Evolutionary conservation across 768 basidiomycete species (phyloP), one percentile per base, ranked within the genome.

Genomic region (Amanita muscaria): DNA sequence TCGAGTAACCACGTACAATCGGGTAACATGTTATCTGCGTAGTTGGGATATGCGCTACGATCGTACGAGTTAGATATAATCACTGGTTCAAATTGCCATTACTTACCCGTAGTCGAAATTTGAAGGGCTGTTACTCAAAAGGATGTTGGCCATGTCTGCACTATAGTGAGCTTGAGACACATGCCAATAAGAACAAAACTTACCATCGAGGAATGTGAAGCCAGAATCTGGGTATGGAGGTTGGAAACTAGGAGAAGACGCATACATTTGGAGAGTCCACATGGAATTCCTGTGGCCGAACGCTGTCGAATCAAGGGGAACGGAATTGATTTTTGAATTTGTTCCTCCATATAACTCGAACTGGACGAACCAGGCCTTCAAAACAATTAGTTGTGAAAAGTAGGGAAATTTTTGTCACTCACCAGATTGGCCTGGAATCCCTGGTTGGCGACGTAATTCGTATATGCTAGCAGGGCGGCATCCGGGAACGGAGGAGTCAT

Each of bases 201-300:
- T 53, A 60, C 66, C 66, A 46, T 74, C 64, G 1, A 75, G 53
- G 53, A 72, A 74, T 1, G 57, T 53, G 40, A 73, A 63, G 1
- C 72, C 73, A 8, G 48, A 51, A 3, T 53, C 42, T 4, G 73
- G 72, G 47, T 60, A 72, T 0, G 67, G 68, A 1, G 69, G 66
- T 1, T 52, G 44, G 32, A 56, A 57, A 33, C 59, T 63, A 0
- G 48, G 42, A 1, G 67, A 66, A 1, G 67, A 69, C 0, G 68
- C 67, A 46, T 74, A 72, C 52, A 72, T 64, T 50, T 74, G 72
- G 35, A 71, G 64, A 1, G 61, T 64, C 51, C 71, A 67, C 34
- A 67, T 53, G 11, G 66, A 60, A 46, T 55, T 54, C 4, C 72
- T 58, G 38, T 64, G 63, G 3, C 56, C 61, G 51, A 70, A 74